Evolutionary conservation across 148 eudicot species (phyloP).

Genomic region (Persicaria maculosa): DNA sequence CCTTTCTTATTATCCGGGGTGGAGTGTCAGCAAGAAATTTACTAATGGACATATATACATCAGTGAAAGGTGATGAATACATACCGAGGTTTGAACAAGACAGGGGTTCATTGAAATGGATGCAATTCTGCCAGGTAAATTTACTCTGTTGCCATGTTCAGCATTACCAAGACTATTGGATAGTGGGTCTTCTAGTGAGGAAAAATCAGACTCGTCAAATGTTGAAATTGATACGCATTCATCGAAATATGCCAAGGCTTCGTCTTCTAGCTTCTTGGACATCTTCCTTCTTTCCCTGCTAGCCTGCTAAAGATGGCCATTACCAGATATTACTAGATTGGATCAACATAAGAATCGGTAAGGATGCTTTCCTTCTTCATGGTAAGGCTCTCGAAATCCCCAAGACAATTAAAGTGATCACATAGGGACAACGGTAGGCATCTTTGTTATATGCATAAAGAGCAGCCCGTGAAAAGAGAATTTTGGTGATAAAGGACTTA

Average conservation of each 20-base stretch:
- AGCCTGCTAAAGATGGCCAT: slow-evolving; percentile 31
- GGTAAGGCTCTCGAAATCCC: background rate
- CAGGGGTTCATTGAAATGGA: background rate
- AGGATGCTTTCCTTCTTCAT: background rate
- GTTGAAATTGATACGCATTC: slow-evolving; percentile 98
- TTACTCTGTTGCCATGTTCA: slow-evolving; percentile 18
- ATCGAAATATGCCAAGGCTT: slow-evolving; percentile 93
- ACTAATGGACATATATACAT: background rate
- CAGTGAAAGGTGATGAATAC: slow-evolving; percentile 1
- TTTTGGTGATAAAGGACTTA: slow-evolving; percentile 19
- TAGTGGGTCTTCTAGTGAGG: slow-evolving; percentile 80
- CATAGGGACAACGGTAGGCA: background rate
- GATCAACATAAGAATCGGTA: background rate
- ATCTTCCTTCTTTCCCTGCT: slow-evolving; percentile 75
- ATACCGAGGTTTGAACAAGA: slow-evolving; percentile 24
- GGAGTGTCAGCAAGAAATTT: background rate
- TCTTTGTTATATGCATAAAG: background rate
- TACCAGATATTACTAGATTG: background rate
- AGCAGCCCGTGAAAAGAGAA: background rate
- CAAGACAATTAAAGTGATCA: background rate
- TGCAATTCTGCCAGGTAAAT: slow-evolving; percentile 17
- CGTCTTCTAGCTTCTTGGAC: slow-evolving; percentile 75
- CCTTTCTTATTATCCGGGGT: background rate
- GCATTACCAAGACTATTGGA: slow-evolving; percentile 23
- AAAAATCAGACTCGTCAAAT: slow-evolving; percentile 91